Evolutionary conservation across 83 land plant genomes (phyloP).

Genomic region (Diphasiastrum complanatum): DNA sequence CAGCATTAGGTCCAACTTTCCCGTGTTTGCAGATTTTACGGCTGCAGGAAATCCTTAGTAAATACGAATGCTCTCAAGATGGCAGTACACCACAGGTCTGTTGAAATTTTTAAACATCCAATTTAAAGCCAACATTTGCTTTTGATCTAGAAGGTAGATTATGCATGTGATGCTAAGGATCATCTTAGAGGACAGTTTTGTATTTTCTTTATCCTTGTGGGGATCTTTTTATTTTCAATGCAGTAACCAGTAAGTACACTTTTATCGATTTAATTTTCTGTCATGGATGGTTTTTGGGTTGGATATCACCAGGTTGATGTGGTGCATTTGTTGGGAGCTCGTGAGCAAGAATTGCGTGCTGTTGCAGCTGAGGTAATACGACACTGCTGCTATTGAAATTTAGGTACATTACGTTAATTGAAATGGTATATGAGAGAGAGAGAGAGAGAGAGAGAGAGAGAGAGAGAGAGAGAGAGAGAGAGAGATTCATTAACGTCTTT

Average conservation of each 20-base stretch:
- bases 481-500: too few species aligned
- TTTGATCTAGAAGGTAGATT: not conserved
- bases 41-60: conserved; percentile 76
- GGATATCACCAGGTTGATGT: conserved; percentile 65
- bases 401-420: too few species aligned
- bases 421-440: not conserved
- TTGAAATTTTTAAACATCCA: not conserved
- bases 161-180: not conserved
- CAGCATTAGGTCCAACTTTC: too few species aligned
- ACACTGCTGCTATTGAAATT: not conserved
- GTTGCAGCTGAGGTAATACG: conserved; percentile 81
- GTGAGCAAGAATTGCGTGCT: conserved; percentile 93
- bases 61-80: conserved; percentile 75
- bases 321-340: conserved; percentile 82
- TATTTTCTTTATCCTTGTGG: conserved; percentile 1
- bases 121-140: not conserved
- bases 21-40: conserved; percentile 85
- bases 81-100: conserved; percentile 95
- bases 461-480: too few species aligned
- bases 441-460: too few species aligned
- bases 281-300: not conserved
- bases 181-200: not conserved
- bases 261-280: not conserved
- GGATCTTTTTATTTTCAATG: not conserved
- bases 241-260: not conserved